Percentiles rank a stretch among this genome's conserved stretches.
phyloP scores from a whole-genome alignment of 352 stramenopile species.

The Phytopythium aichiense region DNA sequence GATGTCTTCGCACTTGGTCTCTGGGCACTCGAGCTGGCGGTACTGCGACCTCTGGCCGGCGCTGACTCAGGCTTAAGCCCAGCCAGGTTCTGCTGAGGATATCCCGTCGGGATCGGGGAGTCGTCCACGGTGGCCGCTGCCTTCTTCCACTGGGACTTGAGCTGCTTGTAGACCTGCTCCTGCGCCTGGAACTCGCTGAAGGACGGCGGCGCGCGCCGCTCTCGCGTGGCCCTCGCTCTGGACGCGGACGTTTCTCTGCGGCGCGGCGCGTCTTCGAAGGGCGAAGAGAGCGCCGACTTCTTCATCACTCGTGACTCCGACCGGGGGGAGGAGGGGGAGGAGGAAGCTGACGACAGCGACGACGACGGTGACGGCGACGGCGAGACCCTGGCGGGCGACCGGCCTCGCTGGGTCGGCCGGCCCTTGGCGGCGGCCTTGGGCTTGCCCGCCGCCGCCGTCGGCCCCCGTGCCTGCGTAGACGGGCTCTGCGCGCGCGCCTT shows the following conservation, averaged over 20 bases:
- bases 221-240: not conserved
- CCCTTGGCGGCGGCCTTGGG: not conserved
- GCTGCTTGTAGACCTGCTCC: not conserved
- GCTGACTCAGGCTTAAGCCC: not conserved
- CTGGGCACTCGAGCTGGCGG: not conserved
- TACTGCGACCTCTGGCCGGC: not conserved
- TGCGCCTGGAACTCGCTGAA: not conserved
- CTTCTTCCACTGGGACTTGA: not conserved
- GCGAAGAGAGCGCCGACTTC: not conserved
- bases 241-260: not conserved
- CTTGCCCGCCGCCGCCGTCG: not conserved
- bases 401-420: not conserved
- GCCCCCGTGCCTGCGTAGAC: not conserved
- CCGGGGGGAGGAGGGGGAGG: not conserved
- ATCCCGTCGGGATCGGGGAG: not conserved
- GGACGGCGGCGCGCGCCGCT: not conserved
- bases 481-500: constrained; percentile 1
- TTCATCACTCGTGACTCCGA: not conserved
- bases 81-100: not conserved
- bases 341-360: not conserved
- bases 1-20: not conserved
- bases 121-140: not conserved
- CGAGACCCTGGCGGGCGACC: not conserved
- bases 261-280: not conserved
- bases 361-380: not conserved